These are phyloP conservation scores for Penicillium sp. DNA, from an alignment of 2,329 filamentous ascomycete genomes.

Conservation along the genomic window DNA sequence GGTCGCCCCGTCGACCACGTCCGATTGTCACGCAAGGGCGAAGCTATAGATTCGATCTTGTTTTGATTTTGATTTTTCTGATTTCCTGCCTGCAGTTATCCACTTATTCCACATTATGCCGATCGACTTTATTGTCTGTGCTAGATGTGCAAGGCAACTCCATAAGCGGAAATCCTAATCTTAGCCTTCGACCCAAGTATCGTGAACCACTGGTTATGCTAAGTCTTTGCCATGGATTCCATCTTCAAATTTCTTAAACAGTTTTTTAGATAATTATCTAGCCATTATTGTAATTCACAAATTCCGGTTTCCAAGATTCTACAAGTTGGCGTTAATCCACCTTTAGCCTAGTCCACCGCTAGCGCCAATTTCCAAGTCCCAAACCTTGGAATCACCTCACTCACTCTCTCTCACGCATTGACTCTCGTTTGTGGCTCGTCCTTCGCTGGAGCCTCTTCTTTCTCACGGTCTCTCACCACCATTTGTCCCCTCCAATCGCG, in stretches of 20 bases:
- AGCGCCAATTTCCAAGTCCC: slow-evolving; percentile 4
- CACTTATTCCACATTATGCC: background rate
- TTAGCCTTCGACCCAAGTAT: background rate
- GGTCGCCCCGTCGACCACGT: background rate
- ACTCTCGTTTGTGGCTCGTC: slow-evolving; percentile 1
- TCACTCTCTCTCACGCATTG: background rate
- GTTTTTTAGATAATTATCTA: background rate
- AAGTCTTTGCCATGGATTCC: background rate
- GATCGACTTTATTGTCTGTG: background rate
- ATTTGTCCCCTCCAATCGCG: slow-evolving; percentile 1
- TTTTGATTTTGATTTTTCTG: background rate
- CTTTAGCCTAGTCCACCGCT: slow-evolving; percentile 1
- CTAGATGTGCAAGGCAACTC: background rate
- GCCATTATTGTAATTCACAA: background rate
- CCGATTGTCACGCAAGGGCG: background rate
- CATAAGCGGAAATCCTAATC: background rate
- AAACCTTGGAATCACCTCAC: slow-evolving; percentile 1
- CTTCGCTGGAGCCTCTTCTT: background rate
- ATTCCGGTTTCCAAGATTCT: background rate
- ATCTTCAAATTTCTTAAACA: background rate
- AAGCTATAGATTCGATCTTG: background rate
- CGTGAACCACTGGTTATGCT: background rate
- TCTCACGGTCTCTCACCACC: background rate
- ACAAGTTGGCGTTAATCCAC: background rate
- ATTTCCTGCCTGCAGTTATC: background rate